Evolutionary conservation across 768 basidiomycete species (phyloP).

Genomic region (Lentinula guzmanii): DNA sequence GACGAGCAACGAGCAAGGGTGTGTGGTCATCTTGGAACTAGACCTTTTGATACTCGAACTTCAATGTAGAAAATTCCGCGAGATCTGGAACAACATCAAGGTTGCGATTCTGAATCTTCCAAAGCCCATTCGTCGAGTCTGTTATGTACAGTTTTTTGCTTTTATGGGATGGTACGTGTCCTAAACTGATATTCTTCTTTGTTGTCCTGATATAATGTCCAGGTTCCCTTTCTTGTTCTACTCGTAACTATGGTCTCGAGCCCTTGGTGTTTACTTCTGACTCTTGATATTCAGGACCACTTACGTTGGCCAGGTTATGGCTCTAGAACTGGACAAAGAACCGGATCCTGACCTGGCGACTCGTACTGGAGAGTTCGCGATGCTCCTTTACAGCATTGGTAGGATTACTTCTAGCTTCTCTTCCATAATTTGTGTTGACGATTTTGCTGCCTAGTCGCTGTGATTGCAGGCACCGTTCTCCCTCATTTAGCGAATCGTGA

Average conservation of each 20-base stretch:
- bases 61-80: slow-evolving; percentile 49
- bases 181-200: neutral
- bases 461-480: slow-evolving; percentile 72
- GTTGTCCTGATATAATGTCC: slow-evolving; percentile 2
- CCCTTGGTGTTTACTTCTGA: neutral
- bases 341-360: slow-evolving; percentile 84
- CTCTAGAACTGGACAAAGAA: slow-evolving; percentile 62
- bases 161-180: slow-evolving; percentile 87
- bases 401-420: slow-evolving; percentile 15
- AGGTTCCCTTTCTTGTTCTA: slow-evolving; percentile 97
- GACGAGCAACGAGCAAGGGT: slow-evolving; percentile 36
- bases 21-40: slow-evolving; percentile 6
- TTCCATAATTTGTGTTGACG: neutral
- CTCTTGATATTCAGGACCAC: slow-evolving; percentile 56
- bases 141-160: slow-evolving; percentile 89
- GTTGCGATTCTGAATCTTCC: slow-evolving; percentile 71
- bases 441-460: slow-evolving; percentile 55
- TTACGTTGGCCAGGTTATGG: slow-evolving; percentile 93
- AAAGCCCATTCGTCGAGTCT: slow-evolving; percentile 80
- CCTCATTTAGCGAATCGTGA: slow-evolving; percentile 82
- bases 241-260: slow-evolving; percentile 42
- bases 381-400: slow-evolving; percentile 91
- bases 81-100: slow-evolving; percentile 76
- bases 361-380: slow-evolving; percentile 78
- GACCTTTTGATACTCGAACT: neutral